Evolutionary conservation across 257 asterid genomes (phyloP), one percentile per base, ranked within the genome.

Genomic region (Perilla frutescens): DNA sequence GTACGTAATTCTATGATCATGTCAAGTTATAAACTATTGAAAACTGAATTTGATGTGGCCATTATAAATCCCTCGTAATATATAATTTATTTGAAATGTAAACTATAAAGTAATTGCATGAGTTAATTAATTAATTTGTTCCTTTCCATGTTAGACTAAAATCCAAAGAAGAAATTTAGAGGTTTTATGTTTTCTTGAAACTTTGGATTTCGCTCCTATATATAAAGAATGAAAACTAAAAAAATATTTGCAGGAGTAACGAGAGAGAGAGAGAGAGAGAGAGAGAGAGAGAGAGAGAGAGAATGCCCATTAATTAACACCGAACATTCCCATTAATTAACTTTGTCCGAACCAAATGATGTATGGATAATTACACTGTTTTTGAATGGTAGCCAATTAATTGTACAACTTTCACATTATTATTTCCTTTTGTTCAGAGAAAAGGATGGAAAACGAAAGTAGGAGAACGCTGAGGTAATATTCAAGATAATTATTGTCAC

Each of bases 291-390:
- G 26, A 20, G 26, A 20, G 26, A 20, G 26, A 20, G 62, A 6
- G 10, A 60, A 2, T 13, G 6, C 34, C 63, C 2, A 39, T 63
- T 43, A 41, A 44, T 43, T 44, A 64, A 26, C 40, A 61, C 57
- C 37, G 6, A 71, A 61, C 66, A 69, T 9, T 36, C 51, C 37
- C 59, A 41, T 1, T 15, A 14, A 34, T 68, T 69, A 45, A 53
- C 7, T 29, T 13, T 43, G 68, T 53, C 76, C 66, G 51, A 76
- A 14, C 59, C 76, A 60, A 68, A 76, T 76, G 66, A 76, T 64
- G 66, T 41, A 61, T 62, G 57, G 65, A 68, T 70, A 76, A 51
- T 70, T 63, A 60, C 48, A 62, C 36, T 70, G 76, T 15, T 76
- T 29, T 57, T 36, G 32, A 41, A 64, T 50, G 71, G 37, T 36